Percentiles rank a stretch among this genome's conserved stretches.
Conservation (phyloP, 495 filamentous ascomycete genomes). For the Geoglossum glabrum region DNA sequence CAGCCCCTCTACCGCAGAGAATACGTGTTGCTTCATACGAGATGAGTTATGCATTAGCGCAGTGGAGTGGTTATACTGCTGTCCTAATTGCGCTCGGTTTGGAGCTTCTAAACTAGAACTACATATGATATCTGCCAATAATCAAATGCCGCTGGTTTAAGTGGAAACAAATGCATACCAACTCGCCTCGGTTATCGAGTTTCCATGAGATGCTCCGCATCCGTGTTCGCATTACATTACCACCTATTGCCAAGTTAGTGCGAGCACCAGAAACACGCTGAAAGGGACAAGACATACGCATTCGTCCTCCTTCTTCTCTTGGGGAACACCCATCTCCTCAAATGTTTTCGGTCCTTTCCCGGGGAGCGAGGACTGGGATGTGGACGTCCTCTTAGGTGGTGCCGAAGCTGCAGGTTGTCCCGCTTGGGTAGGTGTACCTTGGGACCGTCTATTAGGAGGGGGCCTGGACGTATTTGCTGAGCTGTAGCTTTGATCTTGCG, state of each 20-base stretch:
- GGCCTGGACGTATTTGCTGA: neutral
- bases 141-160: neutral
- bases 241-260: neutral
- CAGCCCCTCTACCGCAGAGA: neutral
- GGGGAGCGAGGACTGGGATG: conserved; percentile 22
- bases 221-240: conserved; percentile 1
- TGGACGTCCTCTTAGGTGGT: conserved; percentile 14
- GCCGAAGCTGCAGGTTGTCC: conserved; percentile 17
- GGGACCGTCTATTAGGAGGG: neutral
- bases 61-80: neutral
- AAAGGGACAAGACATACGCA: conserved; percentile 46
- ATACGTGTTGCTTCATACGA: neutral
- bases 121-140: neutral
- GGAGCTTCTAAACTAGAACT: neutral
- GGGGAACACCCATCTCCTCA: conserved; percentile 90
- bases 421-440: conserved; percentile 9
- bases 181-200: neutral
- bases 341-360: conserved; percentile 88
- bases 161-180: neutral
- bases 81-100: neutral
- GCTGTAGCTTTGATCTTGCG: neutral
- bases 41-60: neutral
- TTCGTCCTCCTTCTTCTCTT: conserved; percentile 58
- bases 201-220: neutral
- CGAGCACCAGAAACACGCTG: neutral